phyloP scores from a whole-genome alignment of 2,329 filamentous ascomycete genomes.

The Thelonectria olida region DNA sequence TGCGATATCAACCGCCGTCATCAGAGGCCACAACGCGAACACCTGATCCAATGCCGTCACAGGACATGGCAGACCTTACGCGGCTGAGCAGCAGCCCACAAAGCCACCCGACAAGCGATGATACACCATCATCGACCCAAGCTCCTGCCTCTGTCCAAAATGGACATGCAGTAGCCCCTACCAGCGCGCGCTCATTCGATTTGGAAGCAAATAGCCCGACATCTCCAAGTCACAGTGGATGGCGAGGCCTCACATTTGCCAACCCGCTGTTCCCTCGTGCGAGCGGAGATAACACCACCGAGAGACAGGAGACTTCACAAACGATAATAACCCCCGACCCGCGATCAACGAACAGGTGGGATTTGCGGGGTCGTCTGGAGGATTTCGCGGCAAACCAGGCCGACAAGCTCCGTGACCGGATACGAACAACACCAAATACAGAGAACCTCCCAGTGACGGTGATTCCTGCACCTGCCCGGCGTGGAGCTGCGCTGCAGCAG shows the following conservation, averaged over 20 bases:
- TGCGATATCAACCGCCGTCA: conserved; percentile 67
- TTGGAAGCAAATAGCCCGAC: conserved; percentile 39
- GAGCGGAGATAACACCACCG: conserved; percentile 21
- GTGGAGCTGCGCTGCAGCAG: conserved; percentile 64
- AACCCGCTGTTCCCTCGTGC: conserved; percentile 24
- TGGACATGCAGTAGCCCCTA: conserved; percentile 29
- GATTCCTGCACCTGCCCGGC: conserved; percentile 69
- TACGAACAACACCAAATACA: conserved; percentile 63
- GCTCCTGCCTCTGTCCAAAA: conserved; percentile 32
- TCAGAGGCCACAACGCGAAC: conserved; percentile 61
- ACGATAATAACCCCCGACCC: conserved; percentile 12
- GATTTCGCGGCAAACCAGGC: conserved; percentile 70
- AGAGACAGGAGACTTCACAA: conserved; percentile 13
- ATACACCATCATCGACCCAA: conserved; percentile 34
- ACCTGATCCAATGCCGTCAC: conserved; percentile 49
- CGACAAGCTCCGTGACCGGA: conserved; percentile 65
- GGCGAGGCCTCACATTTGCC: conserved; percentile 37
- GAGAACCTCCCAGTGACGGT: conserved; percentile 66
- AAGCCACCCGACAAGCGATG: conserved; percentile 38
- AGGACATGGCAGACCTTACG: conserved; percentile 44
- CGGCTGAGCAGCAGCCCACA: conserved; percentile 46
- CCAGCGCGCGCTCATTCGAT: conserved; percentile 32
- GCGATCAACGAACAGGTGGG: conserved; percentile 55
- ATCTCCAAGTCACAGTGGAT: conserved; percentile 37
- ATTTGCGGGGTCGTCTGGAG: conserved; percentile 65